Conservation (phyloP, 2,329 filamentous ascomycete genomes). For the Magnaporthiopsis rhizophila region DNA sequence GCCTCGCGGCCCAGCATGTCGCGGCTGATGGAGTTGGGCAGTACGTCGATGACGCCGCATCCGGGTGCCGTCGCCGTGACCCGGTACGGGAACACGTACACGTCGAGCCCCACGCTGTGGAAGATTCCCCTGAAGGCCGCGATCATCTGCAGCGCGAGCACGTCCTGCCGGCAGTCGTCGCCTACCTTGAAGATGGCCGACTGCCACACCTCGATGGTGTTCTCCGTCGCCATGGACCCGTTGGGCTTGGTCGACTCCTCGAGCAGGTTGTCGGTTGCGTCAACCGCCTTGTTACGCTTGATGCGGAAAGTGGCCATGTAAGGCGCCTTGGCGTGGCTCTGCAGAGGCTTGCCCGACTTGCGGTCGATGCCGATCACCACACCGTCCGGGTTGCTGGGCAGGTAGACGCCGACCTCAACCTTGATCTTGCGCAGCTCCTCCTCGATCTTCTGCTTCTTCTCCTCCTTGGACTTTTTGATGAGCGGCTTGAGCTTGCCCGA, state of each 20-base stretch:
- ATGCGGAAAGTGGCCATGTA: conserved; percentile 99
- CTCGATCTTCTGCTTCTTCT: conserved; percentile 99
- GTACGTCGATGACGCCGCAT: conserved; percentile 94
- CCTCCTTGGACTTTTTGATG: conserved; percentile 85
- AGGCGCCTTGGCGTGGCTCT: conserved; percentile 95
- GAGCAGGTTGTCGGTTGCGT: conserved; percentile 43
- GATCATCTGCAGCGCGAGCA: conserved; percentile 95
- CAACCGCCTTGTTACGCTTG: conserved; percentile 61
- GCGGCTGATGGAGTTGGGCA: conserved; percentile 94
- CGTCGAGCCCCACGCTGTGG: conserved; percentile 86
- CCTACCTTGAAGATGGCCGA: conserved; percentile 99
- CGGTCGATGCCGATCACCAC: conserved; percentile 96
- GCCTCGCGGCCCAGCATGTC: conserved; percentile 98
- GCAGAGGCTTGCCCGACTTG: conserved; percentile 93
- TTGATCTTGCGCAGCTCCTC: conserved; percentile 97
- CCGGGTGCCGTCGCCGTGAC: conserved; percentile 96
- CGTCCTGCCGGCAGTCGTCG: conserved; percentile 95
- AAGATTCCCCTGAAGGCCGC: conserved; percentile 96
- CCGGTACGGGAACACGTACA: conserved; percentile 94
- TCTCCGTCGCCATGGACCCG: conserved; percentile 26
- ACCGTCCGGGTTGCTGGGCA: conserved; percentile 94
- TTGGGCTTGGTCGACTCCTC: conserved; percentile 36
- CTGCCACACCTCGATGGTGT: conserved; percentile 92
- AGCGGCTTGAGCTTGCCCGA: conserved; percentile 92
- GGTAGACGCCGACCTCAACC: conserved; percentile 92